Conservation (phyloP, 2,329 filamentous ascomycete genomes). For the Helminthosporium solani region DNA sequence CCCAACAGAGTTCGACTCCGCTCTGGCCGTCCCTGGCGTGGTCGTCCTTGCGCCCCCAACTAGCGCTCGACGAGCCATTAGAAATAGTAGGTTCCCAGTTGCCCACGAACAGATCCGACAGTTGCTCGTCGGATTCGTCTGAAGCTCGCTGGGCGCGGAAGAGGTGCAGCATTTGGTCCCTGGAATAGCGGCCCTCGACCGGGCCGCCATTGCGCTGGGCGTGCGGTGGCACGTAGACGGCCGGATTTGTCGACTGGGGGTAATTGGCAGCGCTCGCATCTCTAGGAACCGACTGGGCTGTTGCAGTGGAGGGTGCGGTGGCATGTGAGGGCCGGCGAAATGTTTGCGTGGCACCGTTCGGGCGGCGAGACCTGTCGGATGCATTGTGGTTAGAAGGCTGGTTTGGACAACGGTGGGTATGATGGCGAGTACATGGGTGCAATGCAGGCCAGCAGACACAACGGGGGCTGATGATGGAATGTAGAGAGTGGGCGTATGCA, state of each 20-base stretch:
- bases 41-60: conserved; percentile 78
- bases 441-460: conserved; percentile 4
- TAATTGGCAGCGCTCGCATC: conserved; percentile 27
- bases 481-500: too few relatives aligned
- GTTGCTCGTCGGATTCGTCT: conserved; percentile 57
- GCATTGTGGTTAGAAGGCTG: neutral
- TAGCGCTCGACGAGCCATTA: conserved; percentile 59
- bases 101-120: conserved; percentile 68
- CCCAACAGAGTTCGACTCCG: conserved; percentile 93
- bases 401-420: neutral
- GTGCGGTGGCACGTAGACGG: conserved; percentile 63
- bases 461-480: neutral
- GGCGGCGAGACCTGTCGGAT: conserved; percentile 58
- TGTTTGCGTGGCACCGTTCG: conserved; percentile 67
- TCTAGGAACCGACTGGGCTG: conserved; percentile 34
- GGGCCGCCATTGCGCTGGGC: conserved; percentile 59
- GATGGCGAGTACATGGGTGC: conserved; percentile 12
- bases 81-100: conserved; percentile 76
- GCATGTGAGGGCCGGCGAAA: conserved; percentile 65
- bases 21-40: conserved; percentile 66
- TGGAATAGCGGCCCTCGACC: conserved; percentile 66
- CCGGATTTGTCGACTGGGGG: conserved; percentile 44
- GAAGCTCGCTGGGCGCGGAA: conserved; percentile 61
- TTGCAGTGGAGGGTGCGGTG: conserved; percentile 51
- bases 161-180: conserved; percentile 75